These are phyloP conservation scores for Didymella lethalis DNA, from an alignment of 2,329 filamentous ascomycete species.

Conservation along the genomic window DNA sequence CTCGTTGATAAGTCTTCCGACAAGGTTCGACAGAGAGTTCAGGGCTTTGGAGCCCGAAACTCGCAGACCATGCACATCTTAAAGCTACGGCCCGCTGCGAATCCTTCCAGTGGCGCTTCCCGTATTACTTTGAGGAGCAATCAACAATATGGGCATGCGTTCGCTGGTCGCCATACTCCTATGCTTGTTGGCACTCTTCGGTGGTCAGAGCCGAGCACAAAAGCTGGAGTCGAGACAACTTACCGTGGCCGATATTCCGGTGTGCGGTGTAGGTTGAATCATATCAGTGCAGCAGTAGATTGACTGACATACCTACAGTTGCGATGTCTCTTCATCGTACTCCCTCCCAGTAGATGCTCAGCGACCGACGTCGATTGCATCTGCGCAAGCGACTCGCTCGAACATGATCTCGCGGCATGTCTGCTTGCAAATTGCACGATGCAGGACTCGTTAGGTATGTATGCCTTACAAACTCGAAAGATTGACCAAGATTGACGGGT, in stretches of 20 bases:
- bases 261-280: constrained; percentile 23
- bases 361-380: constrained; percentile 28
- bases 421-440: constrained; percentile 41
- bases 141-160: constrained; percentile 11
- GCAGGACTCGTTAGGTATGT: constrained; percentile 30
- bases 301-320: constrained; percentile 7
- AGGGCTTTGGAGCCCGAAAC: background rate
- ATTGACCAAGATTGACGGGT: background rate
- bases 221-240: constrained; percentile 13
- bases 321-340: constrained; percentile 20
- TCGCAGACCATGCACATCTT: background rate
- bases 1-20: background rate
- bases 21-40: constrained; percentile 3
- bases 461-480: background rate
- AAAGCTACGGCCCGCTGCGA: background rate
- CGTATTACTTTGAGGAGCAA: background rate
- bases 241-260: constrained; percentile 22
- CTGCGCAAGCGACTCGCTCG: constrained; percentile 24
- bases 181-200: constrained; percentile 9
- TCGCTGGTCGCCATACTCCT: constrained; percentile 16
- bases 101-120: background rate
- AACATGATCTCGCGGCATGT: constrained; percentile 26
- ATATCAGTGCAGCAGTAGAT: too few species aligned
- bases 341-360: constrained; percentile 27
- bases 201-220: background rate